phyloP scores from a whole-genome alignment of 345 rosid species.

The Tarenaya hassleriana region DNA sequence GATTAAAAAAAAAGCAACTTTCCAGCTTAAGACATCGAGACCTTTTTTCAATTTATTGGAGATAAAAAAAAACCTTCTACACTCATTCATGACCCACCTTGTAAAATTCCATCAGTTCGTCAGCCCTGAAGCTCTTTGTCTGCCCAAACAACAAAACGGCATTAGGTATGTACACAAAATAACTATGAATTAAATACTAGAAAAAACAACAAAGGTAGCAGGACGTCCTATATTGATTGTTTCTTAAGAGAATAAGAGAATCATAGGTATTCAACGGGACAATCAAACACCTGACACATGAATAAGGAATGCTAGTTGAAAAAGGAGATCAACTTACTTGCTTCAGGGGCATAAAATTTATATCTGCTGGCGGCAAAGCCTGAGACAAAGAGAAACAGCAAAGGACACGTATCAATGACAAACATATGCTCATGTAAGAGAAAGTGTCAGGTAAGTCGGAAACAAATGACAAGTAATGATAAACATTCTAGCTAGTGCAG shows the following conservation, averaged over 20 bases:
- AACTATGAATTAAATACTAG: not conserved
- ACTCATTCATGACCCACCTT: conserved; percentile 36
- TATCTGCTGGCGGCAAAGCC: conserved; percentile 69
- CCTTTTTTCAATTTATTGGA: too few species aligned
- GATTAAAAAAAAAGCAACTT: not conserved
- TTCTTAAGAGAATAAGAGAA: not conserved
- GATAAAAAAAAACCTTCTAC: not conserved
- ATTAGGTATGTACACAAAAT: conserved; percentile 4
- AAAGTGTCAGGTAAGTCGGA: not conserved
- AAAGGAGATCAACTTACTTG: conserved; percentile 40
- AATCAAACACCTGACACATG: conserved; percentile 3
- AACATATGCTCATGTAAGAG: not conserved
- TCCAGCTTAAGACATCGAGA: not conserved
- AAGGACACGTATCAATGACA: not conserved
- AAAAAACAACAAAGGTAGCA: not conserved
- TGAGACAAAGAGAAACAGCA: conserved; percentile 23
- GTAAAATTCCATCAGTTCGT: conserved; percentile 71
- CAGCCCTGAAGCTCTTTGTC: conserved; percentile 67
- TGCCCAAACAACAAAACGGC: conserved; percentile 26
- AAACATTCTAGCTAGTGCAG: not conserved
- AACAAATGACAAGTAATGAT: not conserved
- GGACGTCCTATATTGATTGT: not conserved
- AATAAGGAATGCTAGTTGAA: conserved; percentile 1
- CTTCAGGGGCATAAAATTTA: conserved; percentile 72
- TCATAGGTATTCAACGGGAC: not conserved